These are phyloP conservation scores for Thyridium curvatum DNA, from an alignment of 2,329 filamentous ascomycete genomes.

Conservation along the genomic window DNA sequence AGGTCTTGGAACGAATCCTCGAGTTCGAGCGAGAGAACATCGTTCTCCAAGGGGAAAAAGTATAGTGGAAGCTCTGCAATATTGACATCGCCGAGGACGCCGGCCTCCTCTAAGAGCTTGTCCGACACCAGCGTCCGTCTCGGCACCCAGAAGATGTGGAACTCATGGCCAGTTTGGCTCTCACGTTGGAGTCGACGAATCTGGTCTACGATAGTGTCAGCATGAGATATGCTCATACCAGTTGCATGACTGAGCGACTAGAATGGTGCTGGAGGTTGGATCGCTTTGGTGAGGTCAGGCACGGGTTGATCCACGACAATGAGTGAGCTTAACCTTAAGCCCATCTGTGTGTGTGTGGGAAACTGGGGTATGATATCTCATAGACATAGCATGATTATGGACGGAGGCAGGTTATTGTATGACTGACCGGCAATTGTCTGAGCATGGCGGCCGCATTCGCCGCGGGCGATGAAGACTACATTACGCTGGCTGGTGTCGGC, in stretches of 20 bases:
- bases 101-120: conserved; percentile 84
- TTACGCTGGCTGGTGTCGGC: conserved; percentile 92
- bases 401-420: conserved; percentile 13
- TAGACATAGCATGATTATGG: too few species aligned
- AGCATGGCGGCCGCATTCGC: conserved; percentile 80
- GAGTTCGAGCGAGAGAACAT: conserved; percentile 85
- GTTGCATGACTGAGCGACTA: conserved; percentile 29
- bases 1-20: conserved; percentile 82
- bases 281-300: too few species aligned
- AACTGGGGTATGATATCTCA: too few species aligned
- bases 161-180: conserved; percentile 87
- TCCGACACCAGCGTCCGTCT: conserved; percentile 88
- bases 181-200: conserved; percentile 85
- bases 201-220: conserved; percentile 67
- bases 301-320: conserved; percentile 38
- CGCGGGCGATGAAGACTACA: conserved; percentile 86
- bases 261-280: conserved; percentile 24
- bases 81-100: conserved; percentile 86
- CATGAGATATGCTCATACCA: conserved; percentile 48
- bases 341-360: too few species aligned
- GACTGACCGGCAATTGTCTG: conserved; percentile 80
- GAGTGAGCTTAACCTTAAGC: too few species aligned
- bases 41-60: conserved; percentile 87
- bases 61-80: conserved; percentile 81
- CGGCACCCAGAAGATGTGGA: conserved; percentile 94